Conservation (phyloP, 805 yeast species). For the Lipomyces starkeyi region DNA sequence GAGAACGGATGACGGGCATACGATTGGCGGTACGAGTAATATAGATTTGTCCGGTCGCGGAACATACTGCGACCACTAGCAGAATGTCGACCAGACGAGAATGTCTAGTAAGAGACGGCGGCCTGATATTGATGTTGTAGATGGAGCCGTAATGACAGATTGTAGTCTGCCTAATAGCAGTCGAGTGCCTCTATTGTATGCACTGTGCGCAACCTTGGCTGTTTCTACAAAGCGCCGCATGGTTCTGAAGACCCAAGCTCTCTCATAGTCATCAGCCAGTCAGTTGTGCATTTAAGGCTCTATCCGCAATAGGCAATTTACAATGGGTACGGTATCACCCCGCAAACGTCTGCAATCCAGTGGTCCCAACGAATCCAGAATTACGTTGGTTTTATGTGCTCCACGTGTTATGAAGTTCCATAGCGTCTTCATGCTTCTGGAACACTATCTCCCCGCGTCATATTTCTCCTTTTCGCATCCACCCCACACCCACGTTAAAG, state of each 20-base stretch:
- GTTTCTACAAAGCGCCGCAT: neutral
- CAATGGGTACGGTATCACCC: too few species aligned
- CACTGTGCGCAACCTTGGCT: too few species aligned
- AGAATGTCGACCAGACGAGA: neutral
- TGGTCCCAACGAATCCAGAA: too few species aligned
- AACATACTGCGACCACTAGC: conserved; percentile 59
- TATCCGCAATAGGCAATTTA: neutral
- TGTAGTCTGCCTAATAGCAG: neutral
- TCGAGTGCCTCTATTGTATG: too few species aligned
- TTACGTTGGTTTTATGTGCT: too few species aligned
- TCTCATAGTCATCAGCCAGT: neutral
- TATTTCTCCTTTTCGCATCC: too few species aligned
- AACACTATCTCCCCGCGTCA: too few species aligned
- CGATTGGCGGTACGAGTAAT: conserved; percentile 85
- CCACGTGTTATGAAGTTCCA: neutral
- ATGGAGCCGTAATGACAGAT: neutral
- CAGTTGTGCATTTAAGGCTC: neutral
- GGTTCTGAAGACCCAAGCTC: neutral
- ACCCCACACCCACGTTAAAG: neutral
- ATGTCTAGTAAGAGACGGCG: neutral
- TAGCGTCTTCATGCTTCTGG: neutral
- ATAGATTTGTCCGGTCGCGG: conserved; percentile 93
- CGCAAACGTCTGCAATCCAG: too few species aligned
- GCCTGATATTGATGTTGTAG: neutral
- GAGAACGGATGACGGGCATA: conserved; percentile 66